Percentiles rank a stretch among this genome's conserved stretches.
Evolutionary conservation across 257 asterid species (phyloP).

Genomic region (Scutellaria minor): DNA sequence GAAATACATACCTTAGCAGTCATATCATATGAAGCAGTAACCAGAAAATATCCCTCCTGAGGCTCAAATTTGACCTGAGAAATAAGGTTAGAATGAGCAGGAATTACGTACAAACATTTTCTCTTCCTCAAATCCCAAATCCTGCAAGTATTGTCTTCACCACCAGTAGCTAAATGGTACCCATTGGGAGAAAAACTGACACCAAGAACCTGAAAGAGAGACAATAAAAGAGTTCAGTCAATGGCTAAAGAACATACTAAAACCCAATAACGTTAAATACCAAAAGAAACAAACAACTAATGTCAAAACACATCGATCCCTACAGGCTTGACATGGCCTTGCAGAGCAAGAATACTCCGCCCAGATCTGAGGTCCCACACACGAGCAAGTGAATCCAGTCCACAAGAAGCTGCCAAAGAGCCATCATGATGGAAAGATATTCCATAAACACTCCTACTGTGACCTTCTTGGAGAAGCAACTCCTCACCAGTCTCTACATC

Average conservation of each 20-base stretch:
- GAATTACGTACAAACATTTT: constrained; percentile 72
- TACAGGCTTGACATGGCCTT: constrained; percentile 98
- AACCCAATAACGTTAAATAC: constrained; percentile 7
- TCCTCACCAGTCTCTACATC: constrained; percentile 95
- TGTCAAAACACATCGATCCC: constrained; percentile 34
- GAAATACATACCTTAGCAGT: constrained; percentile 74
- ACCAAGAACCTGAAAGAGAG: constrained; percentile 67
- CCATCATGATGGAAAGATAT: constrained; percentile 85
- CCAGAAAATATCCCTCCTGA: constrained; percentile 89
- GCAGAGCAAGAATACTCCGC: constrained; percentile 81
- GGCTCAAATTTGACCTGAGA: constrained; percentile 97
- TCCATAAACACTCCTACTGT: constrained; percentile 94
- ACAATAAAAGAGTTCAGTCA: neutral
- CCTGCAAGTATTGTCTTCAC: constrained; percentile 96
- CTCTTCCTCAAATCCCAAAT: constrained; percentile 94
- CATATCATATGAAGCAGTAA: constrained; percentile 86
- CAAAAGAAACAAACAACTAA: constrained; percentile 20
- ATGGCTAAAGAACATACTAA: neutral
- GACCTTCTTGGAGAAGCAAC: constrained; percentile 98
- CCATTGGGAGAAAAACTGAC: constrained; percentile 92
- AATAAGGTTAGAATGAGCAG: constrained; percentile 90
- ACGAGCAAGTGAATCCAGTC: constrained; percentile 90
- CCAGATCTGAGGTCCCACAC: constrained; percentile 98
- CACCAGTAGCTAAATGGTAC: constrained; percentile 93
- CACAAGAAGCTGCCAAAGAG: constrained; percentile 93